Conservation (phyloP, 257 asterid genomes). For the Nicotiana sylvestris region DNA sequence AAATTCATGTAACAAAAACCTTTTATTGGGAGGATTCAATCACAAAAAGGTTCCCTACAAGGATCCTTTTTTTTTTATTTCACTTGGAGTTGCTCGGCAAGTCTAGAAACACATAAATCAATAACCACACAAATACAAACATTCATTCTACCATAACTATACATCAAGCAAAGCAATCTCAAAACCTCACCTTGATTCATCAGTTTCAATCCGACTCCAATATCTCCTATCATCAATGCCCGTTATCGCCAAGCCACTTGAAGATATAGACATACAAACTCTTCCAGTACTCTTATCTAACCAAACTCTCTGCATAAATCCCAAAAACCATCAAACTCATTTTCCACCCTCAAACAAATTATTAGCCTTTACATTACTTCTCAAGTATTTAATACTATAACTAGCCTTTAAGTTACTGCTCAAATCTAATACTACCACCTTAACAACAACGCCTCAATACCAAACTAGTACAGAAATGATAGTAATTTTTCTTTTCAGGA, state of each 20-base stretch:
- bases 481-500: background rate
- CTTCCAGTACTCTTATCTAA: conserved; percentile 67
- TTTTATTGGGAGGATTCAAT: background rate
- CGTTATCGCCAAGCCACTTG: conserved; percentile 67
- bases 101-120: conserved; percentile 18
- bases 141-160: background rate
- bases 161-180: background rate
- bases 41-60: background rate
- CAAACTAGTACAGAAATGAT: background rate
- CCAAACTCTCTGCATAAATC: conserved; percentile 74
- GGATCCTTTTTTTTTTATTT: too few relatives aligned
- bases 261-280: conserved; percentile 64
- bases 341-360: background rate
- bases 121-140: background rate
- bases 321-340: conserved; percentile 15
- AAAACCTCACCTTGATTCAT: conserved; percentile 78
- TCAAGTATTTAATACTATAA: background rate
- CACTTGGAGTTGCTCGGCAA: background rate
- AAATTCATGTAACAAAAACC: background rate
- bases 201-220: conserved; percentile 78
- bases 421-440: background rate
- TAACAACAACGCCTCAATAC: background rate
- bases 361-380: background rate
- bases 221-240: conserved; percentile 93
- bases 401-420: background rate